Percentiles rank a stretch among this genome's conserved stretches.
phyloP scores from a whole-genome alignment of 352 stramenopile species.

The Aphanomyces stellatus region DNA sequence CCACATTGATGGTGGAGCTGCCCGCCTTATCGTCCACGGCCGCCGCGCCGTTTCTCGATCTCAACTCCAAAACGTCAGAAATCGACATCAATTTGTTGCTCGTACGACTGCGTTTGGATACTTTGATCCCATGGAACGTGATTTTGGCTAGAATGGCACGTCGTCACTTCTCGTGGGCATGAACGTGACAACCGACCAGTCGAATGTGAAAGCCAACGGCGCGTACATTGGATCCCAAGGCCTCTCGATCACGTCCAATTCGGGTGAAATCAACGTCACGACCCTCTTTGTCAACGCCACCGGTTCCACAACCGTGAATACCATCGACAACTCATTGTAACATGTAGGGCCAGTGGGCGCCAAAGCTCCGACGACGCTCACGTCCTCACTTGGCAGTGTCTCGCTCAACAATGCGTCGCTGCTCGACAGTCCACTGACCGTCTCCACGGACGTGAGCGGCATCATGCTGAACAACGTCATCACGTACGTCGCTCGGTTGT shows the following conservation, averaged over 20 bases:
- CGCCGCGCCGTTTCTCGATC: slow-evolving; percentile 20
- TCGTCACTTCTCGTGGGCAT: slow-evolving; percentile 28
- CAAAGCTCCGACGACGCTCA: slow-evolving; percentile 22
- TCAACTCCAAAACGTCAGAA: slow-evolving; percentile 42
- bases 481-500: too few species aligned
- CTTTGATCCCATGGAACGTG: background rate
- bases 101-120: too few species aligned
- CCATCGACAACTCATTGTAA: too few species aligned
- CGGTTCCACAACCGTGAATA: too few species aligned
- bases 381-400: slow-evolving; percentile 40
- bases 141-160: slow-evolving; percentile 18
- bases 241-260: slow-evolving; percentile 32
- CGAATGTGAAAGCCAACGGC: slow-evolving; percentile 40
- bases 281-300: slow-evolving; percentile 35
- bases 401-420: slow-evolving; percentile 38
- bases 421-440: slow-evolving; percentile 40
- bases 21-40: slow-evolving; percentile 25
- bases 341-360: slow-evolving; percentile 25
- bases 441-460: slow-evolving; percentile 41
- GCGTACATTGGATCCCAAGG: slow-evolving; percentile 29
- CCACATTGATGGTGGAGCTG: slow-evolving; percentile 32
- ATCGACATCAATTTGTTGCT: slow-evolving; percentile 35
- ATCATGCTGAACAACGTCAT: slow-evolving; percentile 31
- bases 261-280: slow-evolving; percentile 43
- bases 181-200: slow-evolving; percentile 32